Evolutionary conservation across 2,329 filamentous ascomycete genomes (phyloP).

Genomic region (Paraconiothyrium brasiliense): DNA sequence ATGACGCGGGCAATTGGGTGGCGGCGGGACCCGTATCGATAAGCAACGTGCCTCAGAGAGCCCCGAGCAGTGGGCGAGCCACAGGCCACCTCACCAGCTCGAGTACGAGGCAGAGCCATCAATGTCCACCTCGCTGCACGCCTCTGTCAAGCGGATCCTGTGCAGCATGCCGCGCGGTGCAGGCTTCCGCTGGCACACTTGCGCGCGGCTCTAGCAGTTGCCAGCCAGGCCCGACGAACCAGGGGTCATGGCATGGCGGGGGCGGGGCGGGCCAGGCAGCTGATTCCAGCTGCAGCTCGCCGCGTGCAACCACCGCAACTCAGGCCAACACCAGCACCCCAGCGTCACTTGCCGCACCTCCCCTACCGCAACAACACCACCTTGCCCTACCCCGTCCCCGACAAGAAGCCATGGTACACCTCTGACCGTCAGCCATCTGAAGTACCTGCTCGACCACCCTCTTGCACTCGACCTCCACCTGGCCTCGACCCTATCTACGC

Average conservation of each 20-base stretch:
- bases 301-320: conserved; percentile 8
- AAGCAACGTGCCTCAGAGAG: neutral
- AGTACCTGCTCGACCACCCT: neutral
- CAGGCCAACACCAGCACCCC: neutral
- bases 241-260: neutral
- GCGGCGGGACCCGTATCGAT: conserved; percentile 7
- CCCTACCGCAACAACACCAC: neutral
- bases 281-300: conserved; percentile 12
- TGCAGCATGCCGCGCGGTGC: neutral
- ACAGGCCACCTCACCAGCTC: neutral
- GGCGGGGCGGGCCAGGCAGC: conserved; percentile 5
- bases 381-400: neutral
- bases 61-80: neutral
- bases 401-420: neutral
- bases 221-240: neutral
- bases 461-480: conserved; percentile 8
- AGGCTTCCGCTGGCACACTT: neutral
- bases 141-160: neutral
- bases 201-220: neutral
- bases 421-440: neutral
- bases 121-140: neutral
- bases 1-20: neutral
- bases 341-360: conserved; percentile 1
- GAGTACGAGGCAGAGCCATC: no score
- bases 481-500: conserved; percentile 13